phyloP scores from a whole-genome alignment of 208 protist species.

The Leishmania braziliensis region DNA sequence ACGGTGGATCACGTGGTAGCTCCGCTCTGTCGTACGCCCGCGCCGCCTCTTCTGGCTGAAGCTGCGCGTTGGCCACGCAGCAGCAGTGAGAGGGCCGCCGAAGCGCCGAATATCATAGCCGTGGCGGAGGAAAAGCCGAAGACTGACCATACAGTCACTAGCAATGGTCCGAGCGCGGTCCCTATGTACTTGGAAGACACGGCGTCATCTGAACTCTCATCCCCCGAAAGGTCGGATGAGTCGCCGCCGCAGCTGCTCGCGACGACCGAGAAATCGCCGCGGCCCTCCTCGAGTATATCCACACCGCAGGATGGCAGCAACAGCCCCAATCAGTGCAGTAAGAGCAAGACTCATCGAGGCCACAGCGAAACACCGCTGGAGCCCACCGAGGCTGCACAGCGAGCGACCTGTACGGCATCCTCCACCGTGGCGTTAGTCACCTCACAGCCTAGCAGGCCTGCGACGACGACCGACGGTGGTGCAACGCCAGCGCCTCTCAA shows the following conservation, averaged over 20 bases:
- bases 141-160: neutral
- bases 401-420: neutral
- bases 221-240: neutral
- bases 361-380: neutral
- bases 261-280: neutral
- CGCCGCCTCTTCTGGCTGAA: neutral
- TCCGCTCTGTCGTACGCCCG: neutral
- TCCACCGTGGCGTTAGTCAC: neutral
- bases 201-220: conserved; percentile 3
- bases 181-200: conserved; percentile 30
- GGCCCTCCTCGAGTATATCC: neutral
- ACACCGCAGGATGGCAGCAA: neutral
- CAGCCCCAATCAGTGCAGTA: neutral
- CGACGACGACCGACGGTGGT: neutral
- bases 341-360: neutral
- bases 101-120: neutral
- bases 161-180: neutral
- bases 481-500: neutral
- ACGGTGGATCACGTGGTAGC: neutral
- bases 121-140: neutral
- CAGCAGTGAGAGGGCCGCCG: neutral
- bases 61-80: neutral
- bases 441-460: neutral
- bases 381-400: neutral
- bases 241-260: neutral